Evolutionary conservation across 2,329 filamentous ascomycete genomes (phyloP).

Genomic region (Zymoseptoria pseudotritici): DNA sequence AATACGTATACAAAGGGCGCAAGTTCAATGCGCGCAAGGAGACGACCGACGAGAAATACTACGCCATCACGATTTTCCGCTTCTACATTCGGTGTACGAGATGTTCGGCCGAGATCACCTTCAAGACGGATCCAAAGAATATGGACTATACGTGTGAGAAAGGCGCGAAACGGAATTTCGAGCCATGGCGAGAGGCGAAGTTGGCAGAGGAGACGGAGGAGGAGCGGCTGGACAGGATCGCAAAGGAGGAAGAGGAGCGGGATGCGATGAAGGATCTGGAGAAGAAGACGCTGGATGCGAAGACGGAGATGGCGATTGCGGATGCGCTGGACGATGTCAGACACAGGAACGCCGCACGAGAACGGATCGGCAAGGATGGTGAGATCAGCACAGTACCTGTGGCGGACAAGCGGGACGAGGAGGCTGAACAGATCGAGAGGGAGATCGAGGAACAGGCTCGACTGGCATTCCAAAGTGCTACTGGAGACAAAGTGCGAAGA

Average conservation of each 20-base stretch:
- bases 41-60: constrained; percentile 82
- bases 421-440: constrained; percentile 59
- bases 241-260: constrained; percentile 69
- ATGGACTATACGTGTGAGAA: constrained; percentile 78
- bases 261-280: constrained; percentile 95
- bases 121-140: constrained; percentile 90
- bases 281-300: constrained; percentile 85
- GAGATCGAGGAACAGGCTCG: constrained; percentile 80
- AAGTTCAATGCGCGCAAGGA: constrained; percentile 97
- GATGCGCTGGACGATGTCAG: constrained; percentile 94
- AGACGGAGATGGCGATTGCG: constrained; percentile 91
- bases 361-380: constrained; percentile 59
- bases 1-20: constrained; percentile 86
- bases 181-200: constrained; percentile 72
- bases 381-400: constrained; percentile 52
- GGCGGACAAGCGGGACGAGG: constrained; percentile 47
- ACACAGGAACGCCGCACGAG: constrained; percentile 79
- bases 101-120: constrained; percentile 80
- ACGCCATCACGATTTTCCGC: constrained; percentile 76
- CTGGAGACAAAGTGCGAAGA: constrained; percentile 47
- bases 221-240: constrained; percentile 74
- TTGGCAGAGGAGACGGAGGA: constrained; percentile 74
- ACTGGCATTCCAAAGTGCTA: constrained; percentile 63
- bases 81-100: constrained; percentile 81
- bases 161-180: constrained; percentile 87